These are phyloP conservation scores for Oidiodendron maius DNA, from an alignment of 495 filamentous ascomycete species.

Conservation along the genomic window DNA sequence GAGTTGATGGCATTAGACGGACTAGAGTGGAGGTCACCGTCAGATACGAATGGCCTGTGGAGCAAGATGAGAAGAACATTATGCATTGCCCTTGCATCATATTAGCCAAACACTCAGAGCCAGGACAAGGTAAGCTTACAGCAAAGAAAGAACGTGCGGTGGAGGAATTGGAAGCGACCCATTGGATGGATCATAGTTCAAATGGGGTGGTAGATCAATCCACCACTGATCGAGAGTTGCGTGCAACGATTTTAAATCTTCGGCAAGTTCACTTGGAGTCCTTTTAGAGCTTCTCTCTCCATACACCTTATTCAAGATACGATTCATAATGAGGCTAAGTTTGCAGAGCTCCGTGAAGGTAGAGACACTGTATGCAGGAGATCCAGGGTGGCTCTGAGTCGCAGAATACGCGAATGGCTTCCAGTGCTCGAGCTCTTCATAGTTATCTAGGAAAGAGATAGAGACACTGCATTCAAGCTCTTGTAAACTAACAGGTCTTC, in stretches of 20 bases:
- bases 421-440: slow-evolving; percentile 7
- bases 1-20: slow-evolving; percentile 19
- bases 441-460: not conserved
- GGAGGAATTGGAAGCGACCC: slow-evolving; percentile 7
- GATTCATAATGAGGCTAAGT: slow-evolving; percentile 23
- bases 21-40: slow-evolving; percentile 19
- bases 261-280: slow-evolving; percentile 14
- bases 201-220: slow-evolving; percentile 15
- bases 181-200: slow-evolving; percentile 4
- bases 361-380: slow-evolving; percentile 8
- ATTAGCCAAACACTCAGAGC: slow-evolving; percentile 14
- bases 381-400: not conserved
- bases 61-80: slow-evolving; percentile 22
- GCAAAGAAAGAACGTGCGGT: slow-evolving; percentile 17
- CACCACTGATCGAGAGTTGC: slow-evolving; percentile 16
- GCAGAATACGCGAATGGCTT: not conserved
- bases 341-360: slow-evolving; percentile 25
- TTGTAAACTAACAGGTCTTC: slow-evolving; percentile 1
- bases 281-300: slow-evolving; percentile 13
- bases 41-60: slow-evolving; percentile 17
- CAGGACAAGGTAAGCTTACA: slow-evolving; percentile 13
- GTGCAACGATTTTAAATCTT: not conserved
- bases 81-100: slow-evolving; percentile 8
- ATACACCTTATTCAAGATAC: slow-evolving; percentile 23
- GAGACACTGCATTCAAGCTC: not conserved